Evolutionary conservation across 352 stramenopile species (phyloP), one percentile per base, ranked within the genome.

Genomic region (Paralagenidium karlingii): DNA sequence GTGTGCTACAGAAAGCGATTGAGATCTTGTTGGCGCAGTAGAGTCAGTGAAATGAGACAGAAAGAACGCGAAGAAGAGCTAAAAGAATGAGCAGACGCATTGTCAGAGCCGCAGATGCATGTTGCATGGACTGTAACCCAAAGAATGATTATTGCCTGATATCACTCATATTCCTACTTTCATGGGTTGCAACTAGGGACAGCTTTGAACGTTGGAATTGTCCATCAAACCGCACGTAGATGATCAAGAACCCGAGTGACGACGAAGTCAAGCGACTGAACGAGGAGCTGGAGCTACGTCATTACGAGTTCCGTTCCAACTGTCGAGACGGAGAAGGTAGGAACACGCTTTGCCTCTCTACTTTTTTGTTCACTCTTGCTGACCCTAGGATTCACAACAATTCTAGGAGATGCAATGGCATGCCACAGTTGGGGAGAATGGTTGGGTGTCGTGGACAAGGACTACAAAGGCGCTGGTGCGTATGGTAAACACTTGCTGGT

Each of bases 361-460:
- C 19, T 10, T 2, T 24, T 21, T 2, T 40, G 22, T n/a, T 41
- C 28, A 5, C 6, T 12, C 15, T 7, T 19, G 10, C 13, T 19
- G 5, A 40, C 19, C n/a, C n/a, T 18, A 24, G 16, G n/a, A 12
- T 15, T 7, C 25, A 22, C n/a, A 3, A 22, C 12, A 13, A 24
- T 49, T 24, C 30, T 9, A 59, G 74, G 74, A 15, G 74, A 90
- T 30, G 63, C 76, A n/a, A 86, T 67, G 37, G 79, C 79, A 2
- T 93, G 79, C 50, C 79, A 93, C 53, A 86, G 67, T 45, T 88
- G 71, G 68, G 79, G 76, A 37, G 79, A 93, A 37, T 93, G 75
- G 75, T 58, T 90, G 40, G 68, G 74, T 3, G 79, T 93, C 12
- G 69, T 93, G 8, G 74, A 89, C 57, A 90, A 86, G 58, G 79